phyloP scores from a whole-genome alignment of 345 rosid species.

The Turritis glabra region DNA sequence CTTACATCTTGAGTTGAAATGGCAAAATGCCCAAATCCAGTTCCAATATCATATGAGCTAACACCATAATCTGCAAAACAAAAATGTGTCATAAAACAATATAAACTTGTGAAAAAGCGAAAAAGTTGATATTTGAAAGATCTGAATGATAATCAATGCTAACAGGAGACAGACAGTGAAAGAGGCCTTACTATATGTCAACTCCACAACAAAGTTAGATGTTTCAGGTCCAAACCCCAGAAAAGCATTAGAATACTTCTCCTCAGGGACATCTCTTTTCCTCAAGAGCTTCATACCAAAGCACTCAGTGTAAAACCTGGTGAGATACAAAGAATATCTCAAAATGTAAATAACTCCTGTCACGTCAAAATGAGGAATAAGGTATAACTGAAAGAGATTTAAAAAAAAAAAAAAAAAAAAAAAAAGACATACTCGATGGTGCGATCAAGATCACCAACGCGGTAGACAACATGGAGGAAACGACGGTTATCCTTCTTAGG shows the following conservation, averaged over 20 bases:
- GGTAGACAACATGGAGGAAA: conserved; percentile 84
- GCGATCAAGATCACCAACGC: conserved; percentile 90
- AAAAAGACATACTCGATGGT: conserved; percentile 64
- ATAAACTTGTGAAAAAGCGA: too few species aligned
- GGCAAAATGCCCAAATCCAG: conserved; percentile 94
- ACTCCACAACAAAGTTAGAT: conserved; percentile 78
- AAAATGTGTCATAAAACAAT: too few species aligned
- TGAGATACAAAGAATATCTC: background rate
- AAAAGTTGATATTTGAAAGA: background rate
- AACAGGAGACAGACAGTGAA: conserved; percentile 6
- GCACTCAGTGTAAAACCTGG: conserved; percentile 86
- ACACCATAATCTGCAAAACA: conserved; percentile 72
- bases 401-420: too few species aligned
- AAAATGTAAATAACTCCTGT: background rate
- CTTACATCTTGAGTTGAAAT: conserved; percentile 87
- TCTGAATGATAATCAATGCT: background rate
- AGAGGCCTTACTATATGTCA: conserved; percentile 71
- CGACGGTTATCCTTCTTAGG: conserved; percentile 91
- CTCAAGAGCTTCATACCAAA: conserved; percentile 92
- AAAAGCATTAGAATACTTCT: conserved; percentile 92
- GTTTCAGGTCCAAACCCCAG: conserved; percentile 88
- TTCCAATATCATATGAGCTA: conserved; percentile 86
- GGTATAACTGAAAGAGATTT: background rate
- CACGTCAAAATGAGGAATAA: background rate
- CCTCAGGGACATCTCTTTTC: conserved; percentile 86